phyloP scores from a whole-genome alignment of 331 rosid genomes.

The Phaseolus coccineus region DNA sequence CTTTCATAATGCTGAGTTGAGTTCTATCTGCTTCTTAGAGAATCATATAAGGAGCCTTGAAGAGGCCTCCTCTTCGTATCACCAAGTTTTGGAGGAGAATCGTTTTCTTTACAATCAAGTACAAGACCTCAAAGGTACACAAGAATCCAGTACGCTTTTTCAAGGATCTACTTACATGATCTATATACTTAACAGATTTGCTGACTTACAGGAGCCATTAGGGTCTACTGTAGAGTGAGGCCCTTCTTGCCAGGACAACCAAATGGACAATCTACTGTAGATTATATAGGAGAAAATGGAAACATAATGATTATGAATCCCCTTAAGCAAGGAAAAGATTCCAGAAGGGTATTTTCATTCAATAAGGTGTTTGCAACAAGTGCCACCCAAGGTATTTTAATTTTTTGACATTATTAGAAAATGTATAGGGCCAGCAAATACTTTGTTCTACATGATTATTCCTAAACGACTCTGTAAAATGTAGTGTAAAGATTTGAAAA shows the following conservation, averaged over 20 bases:
- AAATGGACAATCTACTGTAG: constrained; percentile 74
- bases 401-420: constrained; percentile 14
- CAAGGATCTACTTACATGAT: constrained; percentile 18
- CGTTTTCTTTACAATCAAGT: constrained; percentile 88
- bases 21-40: constrained; percentile 52
- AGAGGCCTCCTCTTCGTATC: constrained; percentile 77
- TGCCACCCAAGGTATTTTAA: constrained; percentile 84
- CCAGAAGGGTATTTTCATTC: constrained; percentile 87
- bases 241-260: constrained; percentile 81
- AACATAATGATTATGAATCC: constrained; percentile 89
- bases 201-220: constrained; percentile 71
- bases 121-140: constrained; percentile 87
- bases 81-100: constrained; percentile 81
- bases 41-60: constrained; percentile 77
- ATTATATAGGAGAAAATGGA: constrained; percentile 92
- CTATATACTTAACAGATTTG: constrained; percentile 23
- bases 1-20: constrained; percentile 34
- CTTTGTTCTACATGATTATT: constrained; percentile 13
- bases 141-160: constrained; percentile 29
- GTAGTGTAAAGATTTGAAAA: constrained; percentile 11
- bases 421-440: neutral
- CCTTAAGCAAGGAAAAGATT: constrained; percentile 78
- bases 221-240: constrained; percentile 92
- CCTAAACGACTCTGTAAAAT: neutral
- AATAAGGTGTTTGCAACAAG: constrained; percentile 86